Evolutionary conservation across 306 rosid species (phyloP), one percentile per base, ranked within the genome.

Genomic region (Clitoria ternatea): DNA sequence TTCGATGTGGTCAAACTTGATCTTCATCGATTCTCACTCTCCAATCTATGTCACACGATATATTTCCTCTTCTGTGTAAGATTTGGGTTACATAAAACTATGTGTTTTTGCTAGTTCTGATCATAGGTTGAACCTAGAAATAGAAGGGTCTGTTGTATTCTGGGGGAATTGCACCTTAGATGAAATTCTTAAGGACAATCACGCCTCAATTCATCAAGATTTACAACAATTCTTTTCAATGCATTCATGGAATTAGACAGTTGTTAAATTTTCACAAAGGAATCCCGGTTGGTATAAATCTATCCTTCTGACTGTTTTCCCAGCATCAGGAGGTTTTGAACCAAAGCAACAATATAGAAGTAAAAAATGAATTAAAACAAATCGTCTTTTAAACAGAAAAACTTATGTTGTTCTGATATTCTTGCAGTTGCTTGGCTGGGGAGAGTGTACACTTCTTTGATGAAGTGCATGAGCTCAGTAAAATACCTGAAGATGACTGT

Each of bases 371-470:
- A 3, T 10, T 10, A 42, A 19, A 50, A 18, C 55, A 33, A 5
- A 53, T 47, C 24, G 49, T 56, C 32, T 27, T 54, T 60, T 54
- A 5, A 19, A 39, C 72, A 23, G 40, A 61, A 64, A 32, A 13
- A 27, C 42, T 29, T 54, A 55, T 23, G 15, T 49, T 61, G 70
- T 66, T 76, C 68, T 20, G 53, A 70, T 71, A 68, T 77, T 81
- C 66, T 73, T 77, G 68, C 95, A 94, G 99, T 79, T 94, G 95
- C 86, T 87, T 93, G 90, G 98, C 98, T 74, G 98, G 98, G 83
- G 98, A 93, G 89, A 90, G 87, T 64, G 92, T 87, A 70, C 96
- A 90, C 84, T 90, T 93, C 79, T 87, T 81, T 32, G 89, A 93
- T 64, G 98, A 93, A 79, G 96, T 93, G 35, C 85, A 88, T 19